A percentile compares a stretch with the other conserved stretches of the same genome.
phyloP scores from a whole-genome alignment of 2,329 filamentous ascomycete genomes.

The Nothophoma quercina region DNA sequence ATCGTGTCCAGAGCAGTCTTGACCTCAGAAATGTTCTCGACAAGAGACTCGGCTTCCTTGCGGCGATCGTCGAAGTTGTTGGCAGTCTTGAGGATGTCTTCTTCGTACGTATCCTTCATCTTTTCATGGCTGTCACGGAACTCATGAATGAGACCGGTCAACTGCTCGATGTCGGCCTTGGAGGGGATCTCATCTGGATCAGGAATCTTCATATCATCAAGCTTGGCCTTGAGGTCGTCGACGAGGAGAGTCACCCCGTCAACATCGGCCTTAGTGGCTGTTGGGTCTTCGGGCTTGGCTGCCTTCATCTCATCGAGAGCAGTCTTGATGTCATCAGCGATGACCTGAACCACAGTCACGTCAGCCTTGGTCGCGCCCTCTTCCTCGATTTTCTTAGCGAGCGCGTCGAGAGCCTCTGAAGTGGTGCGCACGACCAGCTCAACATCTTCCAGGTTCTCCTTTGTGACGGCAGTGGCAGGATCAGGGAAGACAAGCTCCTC shows the following conservation, averaged over 20 bases:
- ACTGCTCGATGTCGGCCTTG: constrained; percentile 75
- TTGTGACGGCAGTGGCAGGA: constrained; percentile 71
- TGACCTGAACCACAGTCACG: constrained; percentile 75
- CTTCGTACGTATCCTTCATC: constrained; percentile 75
- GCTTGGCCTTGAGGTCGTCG: constrained; percentile 80
- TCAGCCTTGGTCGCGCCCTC: constrained; percentile 80
- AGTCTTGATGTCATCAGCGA: constrained; percentile 78
- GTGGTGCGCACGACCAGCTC: constrained; percentile 77
- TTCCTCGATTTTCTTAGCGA: constrained; percentile 72
- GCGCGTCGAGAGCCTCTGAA: constrained; percentile 72
- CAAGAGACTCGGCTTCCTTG: constrained; percentile 79
- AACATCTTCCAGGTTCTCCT: constrained; percentile 66
- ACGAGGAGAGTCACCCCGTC: constrained; percentile 81
- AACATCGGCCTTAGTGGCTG: constrained; percentile 80
- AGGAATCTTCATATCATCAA: constrained; percentile 76
- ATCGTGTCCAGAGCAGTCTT: constrained; percentile 80
- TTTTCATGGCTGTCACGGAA: constrained; percentile 68
- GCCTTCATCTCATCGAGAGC: constrained; percentile 73
- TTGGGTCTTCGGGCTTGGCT: constrained; percentile 61
- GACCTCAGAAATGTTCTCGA: constrained; percentile 80
- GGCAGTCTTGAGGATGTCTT: constrained; percentile 74
- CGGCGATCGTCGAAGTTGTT: constrained; percentile 86
- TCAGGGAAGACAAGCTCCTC: constrained; percentile 76
- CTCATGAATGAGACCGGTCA: constrained; percentile 61
- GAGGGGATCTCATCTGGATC: constrained; percentile 75